Evolutionary conservation across 495 filamentous ascomycete genomes (phyloP).

Genomic region (Ascobolus immersus): DNA sequence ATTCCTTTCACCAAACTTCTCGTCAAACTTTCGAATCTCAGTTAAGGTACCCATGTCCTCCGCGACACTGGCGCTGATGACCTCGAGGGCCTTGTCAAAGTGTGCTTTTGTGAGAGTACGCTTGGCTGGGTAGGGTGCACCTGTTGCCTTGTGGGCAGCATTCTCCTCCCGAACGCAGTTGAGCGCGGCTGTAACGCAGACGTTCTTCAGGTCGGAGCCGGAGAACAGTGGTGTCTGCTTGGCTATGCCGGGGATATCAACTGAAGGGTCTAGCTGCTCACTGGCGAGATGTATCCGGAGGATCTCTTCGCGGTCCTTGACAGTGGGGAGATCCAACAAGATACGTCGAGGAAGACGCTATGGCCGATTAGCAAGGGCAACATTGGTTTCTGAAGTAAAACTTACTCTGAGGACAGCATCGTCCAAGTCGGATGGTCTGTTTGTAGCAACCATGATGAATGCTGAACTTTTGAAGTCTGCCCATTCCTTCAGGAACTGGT

Average conservation of each 20-base stretch:
- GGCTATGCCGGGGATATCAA: conserved; percentile 46
- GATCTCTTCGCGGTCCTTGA: conserved; percentile 53
- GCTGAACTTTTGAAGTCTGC: conserved; percentile 71
- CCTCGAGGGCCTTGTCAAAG: conserved; percentile 63
- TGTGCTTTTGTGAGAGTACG: conserved; percentile 40
- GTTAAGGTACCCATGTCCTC: conserved; percentile 77
- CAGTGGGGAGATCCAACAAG: conserved; percentile 63
- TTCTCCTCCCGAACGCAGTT: conserved; percentile 70
- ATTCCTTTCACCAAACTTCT: conserved; percentile 79
- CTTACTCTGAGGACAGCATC: conserved; percentile 77
- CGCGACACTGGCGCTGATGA: conserved; percentile 77
- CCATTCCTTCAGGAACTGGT: conserved; percentile 95
- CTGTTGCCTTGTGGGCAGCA: conserved; percentile 25
- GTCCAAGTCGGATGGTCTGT: conserved; percentile 82
- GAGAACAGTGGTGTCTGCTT: conserved; percentile 72
- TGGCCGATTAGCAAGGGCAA: no score
- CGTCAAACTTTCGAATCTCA: conserved; percentile 84
- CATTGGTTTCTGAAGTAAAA: no score
- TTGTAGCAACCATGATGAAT: conserved; percentile 98
- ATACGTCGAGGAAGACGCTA: conserved; percentile 56
- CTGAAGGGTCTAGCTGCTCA: conserved; percentile 40
- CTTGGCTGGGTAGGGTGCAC: conserved; percentile 34
- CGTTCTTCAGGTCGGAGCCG: conserved; percentile 85
- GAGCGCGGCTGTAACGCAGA: conserved; percentile 72
- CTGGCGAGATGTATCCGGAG: conserved; percentile 61